Evolutionary conservation across 768 basidiomycete species (phyloP), one percentile per base, ranked within the genome.

Genomic region (Postia placenta): DNA sequence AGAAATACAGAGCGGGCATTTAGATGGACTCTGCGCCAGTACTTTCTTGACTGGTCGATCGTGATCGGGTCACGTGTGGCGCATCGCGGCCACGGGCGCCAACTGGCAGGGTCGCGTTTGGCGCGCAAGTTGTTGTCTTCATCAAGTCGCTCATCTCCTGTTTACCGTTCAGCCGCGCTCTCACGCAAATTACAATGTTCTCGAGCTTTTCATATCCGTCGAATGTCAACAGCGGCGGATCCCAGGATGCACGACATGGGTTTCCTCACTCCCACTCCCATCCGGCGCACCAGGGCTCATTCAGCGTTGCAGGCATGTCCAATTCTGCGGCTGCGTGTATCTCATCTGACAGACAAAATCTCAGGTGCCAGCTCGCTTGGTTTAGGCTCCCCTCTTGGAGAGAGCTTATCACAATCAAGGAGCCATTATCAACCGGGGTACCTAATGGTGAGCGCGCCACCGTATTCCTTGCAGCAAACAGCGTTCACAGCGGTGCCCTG

Each of bases 351-450:
- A 76, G 75, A 73, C 6, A 72, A 67, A 30, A 63, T 74, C 0
- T 76, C 73, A 54, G 69, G 78, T 20, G 57, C 53, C 2, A 58
- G 67, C 30, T 62, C 72, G 9, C 69, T 81, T 22, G 50, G 48
- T 4, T 52, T 54, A 40, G 53, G 53, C 17, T 66, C 73, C 3
- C 74, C 80, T 20, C 74, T 85, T 50, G 73, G 74, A n/a, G 85
- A 87, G 55, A 74, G 79, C 12, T 73, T 89, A 45, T 76, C 81
- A 7, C 85, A 86, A 64, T 81, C 84, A 2, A 74, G 85, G 55
- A 79, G 82, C 47, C 85, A 85, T 56, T 90, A 90, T 62, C 87
- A 89, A 58, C 74, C 85, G 28, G 87, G 87, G 3, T 91, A 89
- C 64, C 72, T 91, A 46, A 78, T 91, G 82, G 87, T 88, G 42